Evolutionary conservation across 2,329 filamentous ascomycete species (phyloP).

Genomic region (Beauveria scarabaeidicola): DNA sequence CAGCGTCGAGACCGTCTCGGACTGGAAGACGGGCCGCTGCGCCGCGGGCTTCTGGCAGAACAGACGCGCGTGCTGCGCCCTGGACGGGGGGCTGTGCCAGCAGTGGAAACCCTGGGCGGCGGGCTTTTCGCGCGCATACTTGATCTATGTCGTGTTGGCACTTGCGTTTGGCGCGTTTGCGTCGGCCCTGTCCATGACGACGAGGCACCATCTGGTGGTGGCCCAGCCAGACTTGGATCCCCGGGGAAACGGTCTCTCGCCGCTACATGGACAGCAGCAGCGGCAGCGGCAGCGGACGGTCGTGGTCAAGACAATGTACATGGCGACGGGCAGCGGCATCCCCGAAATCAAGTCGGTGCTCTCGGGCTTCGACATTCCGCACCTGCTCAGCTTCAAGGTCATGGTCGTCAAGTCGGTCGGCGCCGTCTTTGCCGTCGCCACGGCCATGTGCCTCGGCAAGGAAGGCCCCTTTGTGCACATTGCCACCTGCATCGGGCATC

Average conservation of each 20-base stretch:
- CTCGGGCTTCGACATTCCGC: constrained; percentile 83
- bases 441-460: constrained; percentile 93
- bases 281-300: not conserved
- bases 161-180: constrained; percentile 58
- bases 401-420: constrained; percentile 83
- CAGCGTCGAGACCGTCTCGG: constrained; percentile 87
- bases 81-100: constrained; percentile 72
- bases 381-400: constrained; percentile 83
- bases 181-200: constrained; percentile 62
- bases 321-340: constrained; percentile 86
- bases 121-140: constrained; percentile 16
- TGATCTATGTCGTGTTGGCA: constrained; percentile 20
- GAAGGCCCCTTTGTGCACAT: constrained; percentile 94
- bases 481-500: constrained; percentile 90
- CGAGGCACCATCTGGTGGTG: constrained; percentile 82
- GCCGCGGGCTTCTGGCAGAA: constrained; percentile 83
- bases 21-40: constrained; percentile 90
- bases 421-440: constrained; percentile 82
- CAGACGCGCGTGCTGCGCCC: constrained; percentile 87
- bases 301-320: constrained; percentile 44
- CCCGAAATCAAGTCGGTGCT: constrained; percentile 95
- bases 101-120: constrained; percentile 82
- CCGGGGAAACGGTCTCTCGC: no score
- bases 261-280: no score
- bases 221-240: constrained; percentile 65